Evolutionary conservation across 2,329 filamentous ascomycete species (phyloP).

Genomic region (Akanthomyces muscarius): DNA sequence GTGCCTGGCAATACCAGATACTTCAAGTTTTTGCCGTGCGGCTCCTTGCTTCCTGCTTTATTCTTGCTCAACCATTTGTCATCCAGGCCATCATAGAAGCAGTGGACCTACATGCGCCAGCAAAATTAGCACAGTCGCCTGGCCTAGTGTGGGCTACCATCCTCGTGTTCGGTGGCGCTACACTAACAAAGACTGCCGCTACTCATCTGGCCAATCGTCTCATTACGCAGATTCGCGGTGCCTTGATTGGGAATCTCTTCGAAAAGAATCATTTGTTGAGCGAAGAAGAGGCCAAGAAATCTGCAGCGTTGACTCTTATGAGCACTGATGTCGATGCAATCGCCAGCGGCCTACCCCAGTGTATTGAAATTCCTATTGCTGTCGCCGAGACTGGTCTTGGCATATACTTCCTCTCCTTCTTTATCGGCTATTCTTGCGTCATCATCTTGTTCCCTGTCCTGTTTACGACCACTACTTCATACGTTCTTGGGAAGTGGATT

Average conservation of each 20-base stretch:
- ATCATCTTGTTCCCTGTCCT: background rate
- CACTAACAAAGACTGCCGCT: too few relatives aligned
- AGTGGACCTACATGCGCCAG: too few relatives aligned
- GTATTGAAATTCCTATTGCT: background rate
- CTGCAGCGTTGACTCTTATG: background rate
- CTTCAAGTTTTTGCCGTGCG: too few relatives aligned
- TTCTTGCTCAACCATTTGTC: too few relatives aligned
- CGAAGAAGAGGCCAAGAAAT: conserved; percentile 26
- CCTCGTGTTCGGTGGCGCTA: too few relatives aligned
- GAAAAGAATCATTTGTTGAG: background rate
- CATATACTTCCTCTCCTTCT: background rate
- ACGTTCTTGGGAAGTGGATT: background rate
- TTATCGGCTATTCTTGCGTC: background rate
- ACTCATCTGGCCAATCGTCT: too few relatives aligned
- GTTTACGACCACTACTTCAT: background rate
- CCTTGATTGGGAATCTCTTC: background rate
- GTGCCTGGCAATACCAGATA: too few relatives aligned
- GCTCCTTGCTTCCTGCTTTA: too few relatives aligned
- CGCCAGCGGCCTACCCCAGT: background rate
- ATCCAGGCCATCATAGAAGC: too few relatives aligned
- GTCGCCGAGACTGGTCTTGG: background rate
- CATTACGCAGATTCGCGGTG: too few relatives aligned
- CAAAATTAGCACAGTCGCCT: too few relatives aligned
- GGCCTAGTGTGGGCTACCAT: too few relatives aligned
- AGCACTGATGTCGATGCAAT: background rate